Evolutionary conservation across 352 stramenopile genomes (phyloP).

Genomic region (Pythium phragmiticola): DNA sequence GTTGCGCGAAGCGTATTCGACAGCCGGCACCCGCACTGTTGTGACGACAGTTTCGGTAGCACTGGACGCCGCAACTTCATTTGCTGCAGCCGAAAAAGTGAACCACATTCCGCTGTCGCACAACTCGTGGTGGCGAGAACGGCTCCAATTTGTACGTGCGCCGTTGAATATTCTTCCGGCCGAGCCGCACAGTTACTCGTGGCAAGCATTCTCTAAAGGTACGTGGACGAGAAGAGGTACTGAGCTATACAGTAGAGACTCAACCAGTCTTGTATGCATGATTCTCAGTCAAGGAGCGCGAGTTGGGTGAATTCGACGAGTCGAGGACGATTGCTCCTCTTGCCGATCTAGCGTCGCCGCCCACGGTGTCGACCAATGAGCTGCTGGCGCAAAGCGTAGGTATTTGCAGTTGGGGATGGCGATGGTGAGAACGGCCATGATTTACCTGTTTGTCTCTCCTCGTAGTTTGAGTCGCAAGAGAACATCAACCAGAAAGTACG

Average conservation of each 20-base stretch:
- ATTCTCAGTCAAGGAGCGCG: conserved; percentile 11
- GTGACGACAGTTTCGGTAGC: conserved; percentile 16
- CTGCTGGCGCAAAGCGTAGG: conserved; percentile 13
- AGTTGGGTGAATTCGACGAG: conserved; percentile 11
- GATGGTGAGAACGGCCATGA: background rate
- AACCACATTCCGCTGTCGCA: conserved; percentile 25
- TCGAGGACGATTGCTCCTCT: background rate
- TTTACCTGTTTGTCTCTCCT: conserved; percentile 3
- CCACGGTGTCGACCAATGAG: conserved; percentile 8
- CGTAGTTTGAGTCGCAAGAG: conserved; percentile 28
- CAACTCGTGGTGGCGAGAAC: conserved; percentile 29
- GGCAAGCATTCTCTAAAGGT: conserved; percentile 8
- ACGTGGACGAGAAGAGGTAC: background rate
- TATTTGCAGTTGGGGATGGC: background rate
- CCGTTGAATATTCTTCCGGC: conserved; percentile 30
- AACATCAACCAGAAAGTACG: conserved; percentile 34
- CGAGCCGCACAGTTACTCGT: background rate
- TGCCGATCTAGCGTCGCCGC: conserved; percentile 2
- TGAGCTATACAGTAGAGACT: background rate
- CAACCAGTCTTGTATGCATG: background rate
- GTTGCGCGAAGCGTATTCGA: conserved; percentile 7
- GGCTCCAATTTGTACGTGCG: conserved; percentile 21
- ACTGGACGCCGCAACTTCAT: background rate
- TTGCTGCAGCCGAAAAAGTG: conserved; percentile 1
- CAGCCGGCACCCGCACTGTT: conserved; percentile 17